These are phyloP conservation scores for Cucurbita moschata DNA, from an alignment of 306 rosid species.

Conservation along the genomic window DNA sequence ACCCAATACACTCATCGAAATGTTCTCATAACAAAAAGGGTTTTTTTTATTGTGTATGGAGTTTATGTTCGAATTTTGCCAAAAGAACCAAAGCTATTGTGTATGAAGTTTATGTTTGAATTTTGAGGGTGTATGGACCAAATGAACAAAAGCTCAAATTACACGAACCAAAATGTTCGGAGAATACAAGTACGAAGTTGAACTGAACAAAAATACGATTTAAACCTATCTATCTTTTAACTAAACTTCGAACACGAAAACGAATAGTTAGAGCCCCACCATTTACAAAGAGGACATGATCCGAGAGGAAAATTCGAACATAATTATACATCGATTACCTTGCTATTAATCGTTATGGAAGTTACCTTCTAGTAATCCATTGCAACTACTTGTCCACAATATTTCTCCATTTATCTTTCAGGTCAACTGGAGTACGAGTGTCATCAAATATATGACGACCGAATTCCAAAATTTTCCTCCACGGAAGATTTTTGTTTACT, in stretches of 20 bases:
- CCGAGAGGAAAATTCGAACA: neutral
- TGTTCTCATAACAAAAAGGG: too few species aligned
- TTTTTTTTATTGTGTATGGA: too few species aligned
- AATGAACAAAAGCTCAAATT: neutral
- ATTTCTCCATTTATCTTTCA: conserved; percentile 74
- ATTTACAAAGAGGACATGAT: neutral
- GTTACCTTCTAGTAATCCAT: neutral
- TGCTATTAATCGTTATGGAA: neutral
- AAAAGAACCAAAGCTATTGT: neutral
- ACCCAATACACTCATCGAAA: too few species aligned
- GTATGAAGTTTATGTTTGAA: too few species aligned
- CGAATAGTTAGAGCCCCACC: neutral
- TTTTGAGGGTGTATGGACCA: neutral
- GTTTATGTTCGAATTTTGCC: neutral
- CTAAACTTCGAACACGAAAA: neutral
- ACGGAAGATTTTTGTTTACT: conserved; percentile 15
- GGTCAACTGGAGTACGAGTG: conserved; percentile 30
- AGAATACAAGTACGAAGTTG: neutral
- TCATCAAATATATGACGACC: conserved; percentile 20
- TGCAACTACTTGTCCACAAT: neutral
- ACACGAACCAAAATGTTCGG: neutral
- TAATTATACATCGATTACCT: neutral
- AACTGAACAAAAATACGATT: too few species aligned
- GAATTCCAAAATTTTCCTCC: conserved; percentile 31
- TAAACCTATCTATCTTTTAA: neutral